Evolutionary conservation across 2,329 filamentous ascomycete genomes (phyloP), one percentile per base, ranked within the genome.

Genomic region (Xylaria sp.): DNA sequence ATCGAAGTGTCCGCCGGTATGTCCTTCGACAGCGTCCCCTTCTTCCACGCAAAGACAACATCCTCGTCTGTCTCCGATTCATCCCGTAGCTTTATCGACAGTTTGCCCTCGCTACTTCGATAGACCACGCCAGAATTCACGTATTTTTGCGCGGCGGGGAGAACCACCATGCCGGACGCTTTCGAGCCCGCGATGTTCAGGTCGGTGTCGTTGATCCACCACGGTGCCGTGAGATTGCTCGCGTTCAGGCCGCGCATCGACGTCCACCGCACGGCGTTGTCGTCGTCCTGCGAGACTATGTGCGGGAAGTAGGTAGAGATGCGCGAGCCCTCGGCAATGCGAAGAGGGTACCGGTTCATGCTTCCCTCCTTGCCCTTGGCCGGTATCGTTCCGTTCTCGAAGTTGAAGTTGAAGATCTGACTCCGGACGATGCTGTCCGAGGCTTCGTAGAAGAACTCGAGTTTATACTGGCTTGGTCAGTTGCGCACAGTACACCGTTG

Each of bases 371-470:
- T 20, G 8, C 62, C 63, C 42, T 66, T 58, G 3, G 26, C 13
- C 2, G 57, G 50, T 21, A 57, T 44, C 4, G 45, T 48, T 20
- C 51, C 50, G 44, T 57, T 51, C 24, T 58, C 59, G 37, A 62
- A 53, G 4, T 46, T 44, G 39, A 64, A 55, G 22, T 59, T 50
- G 24, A 66, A 63, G 11, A 54, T 48, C 39, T 64, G 62, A 13
- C 59, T 55, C 2, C 63, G 62, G 21, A 62, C 44, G 9, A 51
- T 52, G 6, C 56, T 55, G 13, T 54, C 39, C 26, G 53, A 48
- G 44, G 63, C 63, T 18, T 61, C 50, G 20, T 66, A 66, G 50
- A 64, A 63, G 18, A 66, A 57, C 26, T 62, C 57, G 7, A 64
- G 29, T 51, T 54, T 59, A 22, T 54, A 47, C 62, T 63, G 41